phyloP scores from a whole-genome alignment of 345 rosid species.

The Nasturtium officinale region DNA sequence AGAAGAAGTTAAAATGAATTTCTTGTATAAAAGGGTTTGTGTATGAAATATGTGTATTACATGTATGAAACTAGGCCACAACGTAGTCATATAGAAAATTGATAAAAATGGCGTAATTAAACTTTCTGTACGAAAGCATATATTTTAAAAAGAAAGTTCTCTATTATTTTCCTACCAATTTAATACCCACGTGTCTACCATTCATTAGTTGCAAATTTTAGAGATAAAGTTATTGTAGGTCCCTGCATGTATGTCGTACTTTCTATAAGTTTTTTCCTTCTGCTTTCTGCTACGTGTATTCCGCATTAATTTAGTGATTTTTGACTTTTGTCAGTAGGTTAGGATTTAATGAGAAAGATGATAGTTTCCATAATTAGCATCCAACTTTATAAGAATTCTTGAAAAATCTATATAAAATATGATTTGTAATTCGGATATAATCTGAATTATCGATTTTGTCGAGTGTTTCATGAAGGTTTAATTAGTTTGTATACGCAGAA shows the following conservation, averaged over 20 bases:
- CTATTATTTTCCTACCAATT: constrained; percentile 36
- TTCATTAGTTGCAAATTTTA: constrained; percentile 28
- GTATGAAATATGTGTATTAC: constrained; percentile 22
- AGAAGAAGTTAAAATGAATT: constrained; percentile 15
- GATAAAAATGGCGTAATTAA: constrained; percentile 26
- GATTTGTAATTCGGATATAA: background rate
- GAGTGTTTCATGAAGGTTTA: background rate
- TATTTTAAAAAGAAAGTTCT: background rate
- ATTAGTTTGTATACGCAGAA: background rate
- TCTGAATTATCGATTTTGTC: background rate
- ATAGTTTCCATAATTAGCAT: background rate
- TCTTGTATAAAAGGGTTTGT: constrained; percentile 22
- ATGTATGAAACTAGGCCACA: constrained; percentile 29
- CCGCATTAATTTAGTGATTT: constrained; percentile 31
- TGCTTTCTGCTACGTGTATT: constrained; percentile 35
- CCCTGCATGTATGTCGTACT: constrained; percentile 44
- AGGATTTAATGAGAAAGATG: background rate
- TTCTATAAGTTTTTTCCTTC: constrained; percentile 14
- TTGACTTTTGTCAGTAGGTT: constrained; percentile 28
- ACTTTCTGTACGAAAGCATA: constrained; percentile 4
- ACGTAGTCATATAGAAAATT: constrained; percentile 19
- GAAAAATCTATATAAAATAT: background rate
- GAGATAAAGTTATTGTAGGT: constrained; percentile 29
- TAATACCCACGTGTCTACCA: constrained; percentile 28
- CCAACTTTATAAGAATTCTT: constrained; percentile 13